These are phyloP conservation scores for Hippophae tibetana DNA, from an alignment of 306 rosid genomes.

Conservation along the genomic window DNA sequence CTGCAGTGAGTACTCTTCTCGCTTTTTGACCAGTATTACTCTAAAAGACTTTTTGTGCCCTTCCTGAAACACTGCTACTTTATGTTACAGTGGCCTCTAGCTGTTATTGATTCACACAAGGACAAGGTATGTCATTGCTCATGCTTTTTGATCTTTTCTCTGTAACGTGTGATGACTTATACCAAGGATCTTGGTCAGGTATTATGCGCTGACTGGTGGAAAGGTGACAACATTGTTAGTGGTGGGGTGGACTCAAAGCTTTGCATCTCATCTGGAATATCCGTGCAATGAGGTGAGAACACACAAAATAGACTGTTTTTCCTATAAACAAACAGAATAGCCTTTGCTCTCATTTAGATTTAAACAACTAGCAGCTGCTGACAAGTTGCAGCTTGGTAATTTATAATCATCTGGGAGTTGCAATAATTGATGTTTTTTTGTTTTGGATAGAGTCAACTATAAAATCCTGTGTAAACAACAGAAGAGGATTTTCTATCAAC, in stretches of 20 bases:
- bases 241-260: conserved; percentile 90
- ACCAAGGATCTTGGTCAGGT: conserved; percentile 33
- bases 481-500: no score
- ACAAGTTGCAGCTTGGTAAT: no score
- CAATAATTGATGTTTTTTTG: no score
- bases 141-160: neutral
- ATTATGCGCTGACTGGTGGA: conserved; percentile 93
- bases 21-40: neutral
- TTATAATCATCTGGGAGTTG: no score
- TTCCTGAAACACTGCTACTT: conserved; percentile 6
- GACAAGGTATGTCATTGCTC: conserved; percentile 50
- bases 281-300: conserved; percentile 31
- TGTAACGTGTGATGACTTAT: conserved; percentile 8
- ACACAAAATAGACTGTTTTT: no score
- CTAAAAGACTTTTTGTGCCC: neutral
- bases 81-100: conserved; percentile 82
- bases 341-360: no score
- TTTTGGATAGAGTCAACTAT: no score
- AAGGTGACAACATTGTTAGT: conserved; percentile 55
- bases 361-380: no score
- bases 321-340: no score
- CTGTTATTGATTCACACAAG: conserved; percentile 55
- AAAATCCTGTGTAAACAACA: no score
- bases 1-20: conserved; percentile 48
- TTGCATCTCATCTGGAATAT: conserved; percentile 60